These are phyloP conservation scores for Trichothecium roseum DNA, from an alignment of 2,329 filamentous ascomycete genomes.

Conservation along the genomic window DNA sequence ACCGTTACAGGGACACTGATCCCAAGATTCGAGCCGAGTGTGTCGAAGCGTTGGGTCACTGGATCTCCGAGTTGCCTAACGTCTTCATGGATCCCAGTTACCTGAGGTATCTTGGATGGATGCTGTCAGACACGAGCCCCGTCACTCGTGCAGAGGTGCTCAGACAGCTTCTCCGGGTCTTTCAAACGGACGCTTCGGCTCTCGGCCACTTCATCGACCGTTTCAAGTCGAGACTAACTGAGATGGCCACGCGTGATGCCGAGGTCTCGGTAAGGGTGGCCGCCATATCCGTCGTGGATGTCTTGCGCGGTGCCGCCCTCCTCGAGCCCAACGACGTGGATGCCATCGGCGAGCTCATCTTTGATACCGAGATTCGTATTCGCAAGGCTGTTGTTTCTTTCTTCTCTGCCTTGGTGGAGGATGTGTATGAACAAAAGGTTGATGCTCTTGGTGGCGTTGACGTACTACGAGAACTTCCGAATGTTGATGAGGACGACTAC, in stretches of 20 bases:
- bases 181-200: conserved; percentile 71
- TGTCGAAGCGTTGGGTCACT: conserved; percentile 73
- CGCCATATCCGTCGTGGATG: conserved; percentile 72
- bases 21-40: conserved; percentile 82
- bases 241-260: conserved; percentile 82
- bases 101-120: conserved; percentile 89
- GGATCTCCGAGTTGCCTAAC: conserved; percentile 78
- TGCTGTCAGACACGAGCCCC: conserved; percentile 71
- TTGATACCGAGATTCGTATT: conserved; percentile 74
- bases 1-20: conserved; percentile 91
- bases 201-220: conserved; percentile 88
- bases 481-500: conserved; percentile 63
- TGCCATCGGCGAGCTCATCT: conserved; percentile 74
- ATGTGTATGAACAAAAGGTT: conserved; percentile 66
- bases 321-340: conserved; percentile 90
- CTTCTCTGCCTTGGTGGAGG: conserved; percentile 79
- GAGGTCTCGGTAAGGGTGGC: conserved; percentile 72
- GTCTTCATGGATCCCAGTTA: conserved; percentile 87
- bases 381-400: conserved; percentile 84
- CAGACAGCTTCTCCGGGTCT: conserved; percentile 69
- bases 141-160: conserved; percentile 76
- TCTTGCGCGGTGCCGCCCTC: conserved; percentile 72
- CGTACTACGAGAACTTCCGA: conserved; percentile 63
- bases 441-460: conserved; percentile 80
- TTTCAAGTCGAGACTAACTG: conserved; percentile 76